phyloP scores from a whole-genome alignment of 202 grass and related monocot species.

The Cymbopogon flexuosus region DNA sequence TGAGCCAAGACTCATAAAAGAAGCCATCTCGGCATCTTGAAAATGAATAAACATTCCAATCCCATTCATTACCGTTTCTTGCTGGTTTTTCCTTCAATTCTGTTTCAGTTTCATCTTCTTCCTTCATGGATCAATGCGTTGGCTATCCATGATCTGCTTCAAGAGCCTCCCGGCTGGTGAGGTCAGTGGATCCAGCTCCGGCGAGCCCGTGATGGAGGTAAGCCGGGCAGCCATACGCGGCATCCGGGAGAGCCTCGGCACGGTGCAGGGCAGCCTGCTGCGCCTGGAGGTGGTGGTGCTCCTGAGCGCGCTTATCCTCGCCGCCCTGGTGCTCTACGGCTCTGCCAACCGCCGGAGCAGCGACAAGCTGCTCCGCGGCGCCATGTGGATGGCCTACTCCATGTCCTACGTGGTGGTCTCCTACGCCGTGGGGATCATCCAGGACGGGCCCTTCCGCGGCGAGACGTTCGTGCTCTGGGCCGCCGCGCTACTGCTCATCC shows the following conservation, averaged over 20 bases:
- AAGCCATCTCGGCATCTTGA: not conserved
- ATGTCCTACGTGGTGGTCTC: conserved; percentile 54
- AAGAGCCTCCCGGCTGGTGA: not conserved
- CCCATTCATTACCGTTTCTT: not conserved
- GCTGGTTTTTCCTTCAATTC: not conserved
- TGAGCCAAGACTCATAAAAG: not conserved
- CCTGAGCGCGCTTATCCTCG: conserved; percentile 46
- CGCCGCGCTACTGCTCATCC: conserved; percentile 51
- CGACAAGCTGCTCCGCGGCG: conserved; percentile 42
- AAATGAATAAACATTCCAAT: conserved; percentile 3
- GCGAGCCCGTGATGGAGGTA: not conserved
- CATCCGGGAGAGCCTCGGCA: conserved; percentile 32
- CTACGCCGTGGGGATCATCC: conserved; percentile 55
- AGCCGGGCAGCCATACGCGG: not conserved
- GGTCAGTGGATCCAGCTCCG: too few species aligned
- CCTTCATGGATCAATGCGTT: conserved; percentile 1
- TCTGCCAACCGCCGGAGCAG: conserved; percentile 27
- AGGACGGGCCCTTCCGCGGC: conserved; percentile 47
- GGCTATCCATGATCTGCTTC: not conserved
- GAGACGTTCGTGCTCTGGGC: conserved; percentile 59
- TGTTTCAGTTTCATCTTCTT: not conserved
- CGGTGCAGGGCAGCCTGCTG: conserved; percentile 36
- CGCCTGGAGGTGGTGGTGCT: conserved; percentile 50
- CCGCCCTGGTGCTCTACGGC: conserved; percentile 43
- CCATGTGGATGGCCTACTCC: conserved; percentile 54